A percentile compares a stretch with the other conserved stretches of the same genome.
Conservation (phyloP, 2,329 filamentous ascomycete species). For the Pseudogymnoascus sp. region DNA sequence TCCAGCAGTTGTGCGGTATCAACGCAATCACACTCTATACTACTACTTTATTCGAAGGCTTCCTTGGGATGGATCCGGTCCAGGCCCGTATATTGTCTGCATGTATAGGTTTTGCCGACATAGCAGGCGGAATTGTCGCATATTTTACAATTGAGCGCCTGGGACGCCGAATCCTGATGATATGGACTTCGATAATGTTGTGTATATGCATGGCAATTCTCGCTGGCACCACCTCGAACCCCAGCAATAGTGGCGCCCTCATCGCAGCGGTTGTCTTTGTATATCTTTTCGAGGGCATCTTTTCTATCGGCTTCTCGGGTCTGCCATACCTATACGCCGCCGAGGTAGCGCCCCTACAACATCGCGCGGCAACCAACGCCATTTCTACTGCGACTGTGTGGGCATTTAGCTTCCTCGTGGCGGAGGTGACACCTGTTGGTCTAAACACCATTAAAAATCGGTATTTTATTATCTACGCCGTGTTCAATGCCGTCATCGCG, state of each 20-base stretch:
- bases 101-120: constrained; percentile 46
- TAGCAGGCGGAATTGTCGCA: constrained; percentile 34
- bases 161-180: constrained; percentile 10
- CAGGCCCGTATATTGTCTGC: background rate
- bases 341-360: constrained; percentile 13
- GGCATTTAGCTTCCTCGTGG: constrained; percentile 16
- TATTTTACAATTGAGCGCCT: constrained; percentile 13
- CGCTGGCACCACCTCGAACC: constrained; percentile 40
- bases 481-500: background rate
- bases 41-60: constrained; percentile 4
- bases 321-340: constrained; percentile 14
- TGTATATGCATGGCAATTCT: constrained; percentile 55
- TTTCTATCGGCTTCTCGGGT: constrained; percentile 14
- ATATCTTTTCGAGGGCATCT: constrained; percentile 49
- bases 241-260: constrained; percentile 31
- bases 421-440: constrained; percentile 13
- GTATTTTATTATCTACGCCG: constrained; percentile 17
- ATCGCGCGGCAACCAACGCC: constrained; percentile 12
- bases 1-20: constrained; percentile 41
- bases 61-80: background rate
- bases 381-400: constrained; percentile 13
- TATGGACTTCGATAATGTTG: constrained; percentile 25
- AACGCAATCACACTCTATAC: constrained; percentile 22
- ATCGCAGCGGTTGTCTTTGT: constrained; percentile 41
- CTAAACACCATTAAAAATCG: constrained; percentile 13